Percentiles rank a stretch among this genome's conserved stretches.
These are phyloP conservation scores for Ophiostoma sp. DNA, from an alignment of 2,329 filamentous ascomycete genomes.

Conservation along the genomic window DNA sequence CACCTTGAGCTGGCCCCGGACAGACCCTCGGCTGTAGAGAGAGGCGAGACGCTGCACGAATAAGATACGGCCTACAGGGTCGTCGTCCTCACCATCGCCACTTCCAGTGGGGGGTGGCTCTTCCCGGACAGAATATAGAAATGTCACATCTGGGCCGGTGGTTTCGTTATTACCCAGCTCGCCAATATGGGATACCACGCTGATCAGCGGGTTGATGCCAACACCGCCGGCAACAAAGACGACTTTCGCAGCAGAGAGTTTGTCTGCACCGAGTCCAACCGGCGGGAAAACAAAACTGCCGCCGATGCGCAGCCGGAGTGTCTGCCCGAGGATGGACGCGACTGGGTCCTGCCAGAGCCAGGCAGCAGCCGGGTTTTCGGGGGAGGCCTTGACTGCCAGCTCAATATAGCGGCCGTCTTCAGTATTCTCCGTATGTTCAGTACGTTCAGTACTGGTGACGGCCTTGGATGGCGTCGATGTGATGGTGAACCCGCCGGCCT, in stretches of 20 bases:
- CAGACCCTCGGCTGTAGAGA: constrained; percentile 37
- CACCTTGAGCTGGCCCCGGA: constrained; percentile 42
- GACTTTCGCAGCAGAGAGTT: constrained; percentile 40
- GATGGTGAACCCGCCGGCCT: constrained; percentile 82
- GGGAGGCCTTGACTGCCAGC: constrained; percentile 69
- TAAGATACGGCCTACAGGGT: constrained; percentile 35
- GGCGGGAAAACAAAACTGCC: constrained; percentile 80
- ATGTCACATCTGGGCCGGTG: constrained; percentile 41
- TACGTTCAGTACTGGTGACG: no score
- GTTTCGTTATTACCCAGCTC: constrained; percentile 32
- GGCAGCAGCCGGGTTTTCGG: constrained; percentile 64
- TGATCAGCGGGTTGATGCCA: constrained; percentile 75
- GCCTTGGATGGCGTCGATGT: constrained; percentile 65
- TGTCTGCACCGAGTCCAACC: constrained; percentile 32
- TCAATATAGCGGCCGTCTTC: constrained; percentile 54
- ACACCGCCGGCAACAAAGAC: constrained; percentile 78
- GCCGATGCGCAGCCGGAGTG: constrained; percentile 65
- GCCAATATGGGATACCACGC: constrained; percentile 61
- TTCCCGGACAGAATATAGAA: constrained; percentile 56
- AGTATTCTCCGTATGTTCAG: no score
- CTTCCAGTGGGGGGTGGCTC: constrained; percentile 22
- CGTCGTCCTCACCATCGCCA: not conserved
- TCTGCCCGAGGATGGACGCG: constrained; percentile 48
- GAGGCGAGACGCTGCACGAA: constrained; percentile 47
- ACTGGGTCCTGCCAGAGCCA: constrained; percentile 63